These are phyloP conservation scores for Starmerella riodocensis DNA, from an alignment of 805 yeast genomes.

Conservation along the genomic window DNA sequence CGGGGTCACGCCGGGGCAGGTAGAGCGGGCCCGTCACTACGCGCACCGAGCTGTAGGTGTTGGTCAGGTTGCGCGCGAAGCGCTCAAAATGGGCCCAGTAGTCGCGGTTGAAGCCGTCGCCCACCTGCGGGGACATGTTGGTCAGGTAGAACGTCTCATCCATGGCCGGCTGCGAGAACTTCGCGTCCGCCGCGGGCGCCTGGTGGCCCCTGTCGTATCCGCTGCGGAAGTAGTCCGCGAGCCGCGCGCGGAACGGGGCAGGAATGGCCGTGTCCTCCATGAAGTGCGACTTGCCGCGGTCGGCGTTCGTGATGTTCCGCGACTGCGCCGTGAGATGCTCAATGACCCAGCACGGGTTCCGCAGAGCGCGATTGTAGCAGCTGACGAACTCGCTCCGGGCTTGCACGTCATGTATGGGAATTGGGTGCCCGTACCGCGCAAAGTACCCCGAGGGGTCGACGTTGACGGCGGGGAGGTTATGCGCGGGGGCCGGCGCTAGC, in stretches of 20 bases:
- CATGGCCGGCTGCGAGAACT: conserved; percentile 82
- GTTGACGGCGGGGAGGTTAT: not conserved
- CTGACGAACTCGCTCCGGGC: conserved; percentile 65
- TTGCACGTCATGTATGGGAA: conserved; percentile 78
- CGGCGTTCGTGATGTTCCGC: conserved; percentile 31
- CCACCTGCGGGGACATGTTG: conserved; percentile 94
- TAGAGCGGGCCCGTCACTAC: conserved; percentile 89
- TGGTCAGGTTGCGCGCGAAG: conserved; percentile 65
- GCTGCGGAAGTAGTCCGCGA: conserved; percentile 80
- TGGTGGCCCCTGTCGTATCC: conserved; percentile 97
- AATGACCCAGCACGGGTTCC: conserved; percentile 66
- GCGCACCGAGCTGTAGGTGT: conserved; percentile 60
- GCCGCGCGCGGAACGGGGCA: conserved; percentile 52
- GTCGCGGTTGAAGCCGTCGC: conserved; percentile 93
- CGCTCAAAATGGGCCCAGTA: conserved; percentile 96
- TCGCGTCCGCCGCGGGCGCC: conserved; percentile 97
- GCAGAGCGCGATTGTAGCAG: conserved; percentile 69
- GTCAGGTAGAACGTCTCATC: conserved; percentile 82
- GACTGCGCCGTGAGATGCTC: conserved; percentile 79
- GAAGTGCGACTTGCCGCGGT: conserved; percentile 70
- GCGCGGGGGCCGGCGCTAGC: not conserved
- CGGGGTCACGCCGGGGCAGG: conserved; percentile 57
- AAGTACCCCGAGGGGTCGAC: conserved; percentile 72
- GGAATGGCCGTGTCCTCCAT: conserved; percentile 81
- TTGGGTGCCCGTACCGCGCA: conserved; percentile 82